Evolutionary conservation across 176 grass and related monocot genomes (phyloP).

Genomic region (Saccharum officinarum): DNA sequence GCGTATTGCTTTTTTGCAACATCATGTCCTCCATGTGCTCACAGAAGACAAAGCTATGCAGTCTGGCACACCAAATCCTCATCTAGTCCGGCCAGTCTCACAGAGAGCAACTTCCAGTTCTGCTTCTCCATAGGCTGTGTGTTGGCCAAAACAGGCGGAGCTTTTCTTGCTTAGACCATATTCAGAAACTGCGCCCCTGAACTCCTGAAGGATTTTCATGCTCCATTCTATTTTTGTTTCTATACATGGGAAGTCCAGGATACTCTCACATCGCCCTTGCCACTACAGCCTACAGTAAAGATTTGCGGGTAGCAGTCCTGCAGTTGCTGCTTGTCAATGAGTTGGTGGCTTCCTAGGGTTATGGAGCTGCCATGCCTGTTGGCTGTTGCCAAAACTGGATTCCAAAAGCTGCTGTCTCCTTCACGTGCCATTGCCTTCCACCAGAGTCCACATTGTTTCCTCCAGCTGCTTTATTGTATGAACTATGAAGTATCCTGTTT

Average conservation of each 20-base stretch:
- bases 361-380: not conserved
- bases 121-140: not conserved
- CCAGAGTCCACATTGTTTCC: not conserved
- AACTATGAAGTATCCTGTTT: conserved; percentile 8
- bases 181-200: conserved; percentile 8
- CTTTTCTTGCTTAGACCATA: conserved; percentile 11
- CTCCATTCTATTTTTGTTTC: conserved; percentile 4
- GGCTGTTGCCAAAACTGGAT: not conserved
- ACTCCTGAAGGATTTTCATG: not conserved
- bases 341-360: not conserved
- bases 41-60: not conserved
- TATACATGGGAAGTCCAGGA: not conserved
- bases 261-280: not conserved
- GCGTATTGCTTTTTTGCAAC: not conserved
- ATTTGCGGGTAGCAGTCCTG: not conserved
- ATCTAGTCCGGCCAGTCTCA: not conserved
- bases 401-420: not conserved
- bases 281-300: not conserved
- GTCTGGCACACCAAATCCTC: not conserved
- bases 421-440: not conserved
- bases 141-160: not conserved
- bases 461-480: conserved; percentile 6
- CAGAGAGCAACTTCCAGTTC: not conserved
- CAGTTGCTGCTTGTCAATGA: not conserved
- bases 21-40: not conserved